Evolutionary conservation across 2,329 filamentous ascomycete genomes (phyloP).

Genomic region (Diaporthe citri): DNA sequence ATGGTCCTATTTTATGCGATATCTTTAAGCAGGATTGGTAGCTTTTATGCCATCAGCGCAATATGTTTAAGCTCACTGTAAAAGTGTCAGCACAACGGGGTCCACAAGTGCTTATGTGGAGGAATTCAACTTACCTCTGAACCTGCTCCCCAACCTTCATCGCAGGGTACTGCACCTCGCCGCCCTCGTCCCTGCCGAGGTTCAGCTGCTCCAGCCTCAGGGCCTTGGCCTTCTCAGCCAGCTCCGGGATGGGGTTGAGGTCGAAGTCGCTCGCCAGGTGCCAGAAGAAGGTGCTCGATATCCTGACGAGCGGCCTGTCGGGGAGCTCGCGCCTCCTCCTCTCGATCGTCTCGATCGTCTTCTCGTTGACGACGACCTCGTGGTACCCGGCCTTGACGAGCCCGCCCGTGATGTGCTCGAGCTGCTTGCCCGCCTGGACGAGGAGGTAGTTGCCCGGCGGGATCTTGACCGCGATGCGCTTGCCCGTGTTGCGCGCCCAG

Average conservation of each 20-base stretch:
- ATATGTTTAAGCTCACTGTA: conserved; percentile 64
- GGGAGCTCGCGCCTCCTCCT: conserved; percentile 56
- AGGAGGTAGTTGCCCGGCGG: conserved; percentile 69
- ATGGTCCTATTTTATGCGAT: neutral
- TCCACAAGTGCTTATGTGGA: neutral
- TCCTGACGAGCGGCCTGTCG: conserved; percentile 65
- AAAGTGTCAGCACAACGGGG: conserved; percentile 36
- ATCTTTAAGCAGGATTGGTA: too few relatives aligned
- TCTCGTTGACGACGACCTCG: conserved; percentile 70
- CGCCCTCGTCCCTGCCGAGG: conserved; percentile 66
- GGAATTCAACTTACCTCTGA: conserved; percentile 58
- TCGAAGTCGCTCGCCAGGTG: conserved; percentile 70
- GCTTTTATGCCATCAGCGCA: conserved; percentile 60
- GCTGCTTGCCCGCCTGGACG: conserved; percentile 73
- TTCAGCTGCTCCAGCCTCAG: conserved; percentile 62
- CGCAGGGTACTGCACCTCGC: conserved; percentile 59
- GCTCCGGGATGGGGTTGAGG: conserved; percentile 62
- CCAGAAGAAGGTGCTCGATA: conserved; percentile 73
- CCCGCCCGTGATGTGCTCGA: conserved; percentile 72
- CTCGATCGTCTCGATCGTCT: conserved; percentile 62
- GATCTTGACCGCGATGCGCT: conserved; percentile 69
- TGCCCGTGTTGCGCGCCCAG: conserved; percentile 73
- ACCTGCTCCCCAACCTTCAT: conserved; percentile 73
- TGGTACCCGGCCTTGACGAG: conserved; percentile 73
- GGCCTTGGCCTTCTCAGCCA: conserved; percentile 58